Evolutionary conservation across 225 moss, liverwort and hornwort species (phyloP).

Genomic region (Marchantia paleacea): DNA sequence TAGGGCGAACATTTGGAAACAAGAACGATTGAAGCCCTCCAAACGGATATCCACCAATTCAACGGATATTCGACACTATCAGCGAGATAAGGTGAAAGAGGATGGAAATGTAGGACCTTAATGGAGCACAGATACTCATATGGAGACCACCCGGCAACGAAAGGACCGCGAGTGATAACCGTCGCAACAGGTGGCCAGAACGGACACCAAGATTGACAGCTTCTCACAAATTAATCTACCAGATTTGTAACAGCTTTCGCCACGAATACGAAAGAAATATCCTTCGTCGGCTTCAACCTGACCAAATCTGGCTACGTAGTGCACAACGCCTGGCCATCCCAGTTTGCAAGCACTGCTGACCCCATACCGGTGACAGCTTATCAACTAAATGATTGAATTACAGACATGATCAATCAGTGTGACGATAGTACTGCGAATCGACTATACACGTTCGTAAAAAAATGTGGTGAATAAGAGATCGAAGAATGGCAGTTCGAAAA

Average conservation of each 20-base stretch:
- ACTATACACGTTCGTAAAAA: too few species aligned
- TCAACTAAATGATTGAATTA: too few species aligned
- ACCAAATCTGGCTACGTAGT: slow-evolving; percentile 20
- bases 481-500: too few species aligned
- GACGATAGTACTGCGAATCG: too few species aligned
- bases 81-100: background rate
- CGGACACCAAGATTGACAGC: slow-evolving; percentile 1
- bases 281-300: slow-evolving; percentile 24
- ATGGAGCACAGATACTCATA: slow-evolving; percentile 22
- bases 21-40: too few species aligned
- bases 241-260: slow-evolving; percentile 29
- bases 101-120: slow-evolving; percentile 24
- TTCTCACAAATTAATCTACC: slow-evolving; percentile 21
- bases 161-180: slow-evolving; percentile 15
- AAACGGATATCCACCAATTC: too few species aligned
- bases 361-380: too few species aligned
- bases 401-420: too few species aligned
- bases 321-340: too few species aligned
- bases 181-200: slow-evolving; percentile 11
- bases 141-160: slow-evolving; percentile 8
- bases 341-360: too few species aligned
- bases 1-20: too few species aligned
- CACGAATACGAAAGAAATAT: background rate
- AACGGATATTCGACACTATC: background rate
- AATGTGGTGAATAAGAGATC: too few species aligned